Evolutionary conservation across 1,284 basidiomycete species (phyloP).

Genomic region (Rugosomyces carneus): DNA sequence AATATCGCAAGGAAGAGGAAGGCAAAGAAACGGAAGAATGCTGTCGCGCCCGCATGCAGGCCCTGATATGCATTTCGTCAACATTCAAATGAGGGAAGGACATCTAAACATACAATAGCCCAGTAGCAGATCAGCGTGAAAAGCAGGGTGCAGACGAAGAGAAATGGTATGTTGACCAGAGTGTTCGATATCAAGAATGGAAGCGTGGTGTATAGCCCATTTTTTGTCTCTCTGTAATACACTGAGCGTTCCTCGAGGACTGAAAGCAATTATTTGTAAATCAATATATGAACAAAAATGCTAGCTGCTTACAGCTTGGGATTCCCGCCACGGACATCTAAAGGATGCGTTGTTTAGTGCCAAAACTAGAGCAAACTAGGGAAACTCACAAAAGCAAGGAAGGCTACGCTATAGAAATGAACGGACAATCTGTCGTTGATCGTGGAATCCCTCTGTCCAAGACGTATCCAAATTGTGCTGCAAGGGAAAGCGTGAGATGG

Average conservation of each 20-base stretch:
- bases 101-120: slow-evolving; percentile 29
- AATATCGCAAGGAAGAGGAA: slow-evolving; percentile 54
- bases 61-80: slow-evolving; percentile 24
- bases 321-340: slow-evolving; percentile 49
- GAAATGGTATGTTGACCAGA: slow-evolving; percentile 18
- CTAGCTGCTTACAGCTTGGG: slow-evolving; percentile 32
- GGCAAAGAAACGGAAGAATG: slow-evolving; percentile 51
- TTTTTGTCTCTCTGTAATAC: slow-evolving; percentile 20
- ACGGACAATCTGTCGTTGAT: slow-evolving; percentile 39
- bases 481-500: not conserved
- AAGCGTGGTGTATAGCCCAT: slow-evolving; percentile 18
- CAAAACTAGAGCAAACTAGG: not conserved
- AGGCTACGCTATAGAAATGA: slow-evolving; percentile 52
- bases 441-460: slow-evolving; percentile 33
- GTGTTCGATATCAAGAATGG: slow-evolving; percentile 19
- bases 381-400: slow-evolving; percentile 47
- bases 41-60: slow-evolving; percentile 38
- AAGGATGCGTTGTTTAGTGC: not conserved
- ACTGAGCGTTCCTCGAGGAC: slow-evolving; percentile 34
- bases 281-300: not conserved
- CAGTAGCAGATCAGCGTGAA: slow-evolving; percentile 25
- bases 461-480: slow-evolving; percentile 52
- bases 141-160: slow-evolving; percentile 14
- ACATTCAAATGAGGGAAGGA: not conserved
- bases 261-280: slow-evolving; percentile 10